Percentiles rank a stretch among this genome's conserved stretches.
Conservation (phyloP, 2,329 filamentous ascomycete genomes). For the Mollisiaceae sp. region DNA sequence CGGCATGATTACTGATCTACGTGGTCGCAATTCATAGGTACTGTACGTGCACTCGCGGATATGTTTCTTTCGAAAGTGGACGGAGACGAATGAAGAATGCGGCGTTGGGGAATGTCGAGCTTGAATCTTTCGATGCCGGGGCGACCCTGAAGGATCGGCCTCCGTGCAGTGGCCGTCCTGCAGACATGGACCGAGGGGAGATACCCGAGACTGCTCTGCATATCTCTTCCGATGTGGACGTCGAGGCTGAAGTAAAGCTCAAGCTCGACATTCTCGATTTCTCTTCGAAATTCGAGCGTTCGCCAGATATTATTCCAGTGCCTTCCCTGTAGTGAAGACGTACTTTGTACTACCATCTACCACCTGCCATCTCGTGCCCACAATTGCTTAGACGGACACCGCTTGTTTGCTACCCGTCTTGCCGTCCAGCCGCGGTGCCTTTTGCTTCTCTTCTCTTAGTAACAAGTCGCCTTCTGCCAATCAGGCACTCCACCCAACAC, state of each 20-base stretch:
- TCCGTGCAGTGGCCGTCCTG: neutral
- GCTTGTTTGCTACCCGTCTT: too few relatives aligned
- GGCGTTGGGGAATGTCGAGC: neutral
- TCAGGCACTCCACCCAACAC: too few relatives aligned
- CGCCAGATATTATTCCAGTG: too few relatives aligned
- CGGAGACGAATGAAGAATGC: neutral
- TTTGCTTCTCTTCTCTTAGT: too few relatives aligned
- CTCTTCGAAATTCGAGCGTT: neutral
- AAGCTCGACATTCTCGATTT: neutral
- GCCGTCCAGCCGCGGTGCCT: too few relatives aligned
- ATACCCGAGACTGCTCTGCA: neutral
- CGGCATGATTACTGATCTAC: neutral
- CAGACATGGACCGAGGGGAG: neutral
- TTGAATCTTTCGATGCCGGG: neutral
- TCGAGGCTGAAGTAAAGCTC: conserved; percentile 1
- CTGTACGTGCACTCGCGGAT: neutral
- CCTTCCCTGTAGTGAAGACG: too few relatives aligned
- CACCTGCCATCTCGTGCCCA: too few relatives aligned
- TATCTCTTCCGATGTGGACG: neutral
- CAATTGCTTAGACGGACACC: too few relatives aligned
- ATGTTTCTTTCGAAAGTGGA: neutral
- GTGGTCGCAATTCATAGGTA: neutral
- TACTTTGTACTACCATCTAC: too few relatives aligned
- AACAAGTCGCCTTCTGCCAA: too few relatives aligned
- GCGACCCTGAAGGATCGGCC: neutral